Evolutionary conservation across 208 protist species (phyloP), one percentile per base, ranked within the genome.

Genomic region (Crithidia expoeki): DNA sequence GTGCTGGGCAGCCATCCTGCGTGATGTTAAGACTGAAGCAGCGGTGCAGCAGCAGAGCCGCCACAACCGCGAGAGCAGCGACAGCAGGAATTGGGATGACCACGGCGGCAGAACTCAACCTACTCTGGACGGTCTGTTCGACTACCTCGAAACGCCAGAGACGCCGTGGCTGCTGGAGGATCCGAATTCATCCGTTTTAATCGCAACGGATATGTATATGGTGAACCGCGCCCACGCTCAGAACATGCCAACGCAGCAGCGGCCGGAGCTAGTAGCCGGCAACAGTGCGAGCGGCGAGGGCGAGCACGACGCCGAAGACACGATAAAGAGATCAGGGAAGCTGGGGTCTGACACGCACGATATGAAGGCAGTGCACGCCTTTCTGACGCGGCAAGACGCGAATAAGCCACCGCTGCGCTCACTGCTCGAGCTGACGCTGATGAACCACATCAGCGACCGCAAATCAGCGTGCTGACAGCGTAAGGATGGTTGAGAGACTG

Each of bases 81-180:
- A 12, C 19, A 19, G 32, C 19, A n/a, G n/a, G n/a, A n/a, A n/a
- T n/a, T n/a, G n/a, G n/a, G 4, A 38, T 25, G 3, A 19, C 23
- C 9, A 17, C 17, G 44, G 59, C 59, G n/a, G n/a, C n/a, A n/a
- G n/a, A n/a, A 42, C 32, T 4, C 25, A 59, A 52, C 16, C 40
- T 46, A 4, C 23, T 1, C 17, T 69, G 55, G 62, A 65, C 27
- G 23, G 27, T 28, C 62, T 76, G 33, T 47, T 70, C 6, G 25
- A 59, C 25, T 58, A 69, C 47, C 62, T 58, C 9, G 16, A 69
- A 1, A 51, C 59, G 2, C 69, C 51, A 25, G 59, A 75, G 69
- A 63, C 46, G 53, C 50, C 53, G 61, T 75, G 42, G 69, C 46
- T 75, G 51, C 28, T 75, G 23, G 69, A 68, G 44, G 69, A 64